Evolutionary conservation across 2,329 filamentous ascomycete species (phyloP).

Genomic region (Ophiostoma tasmaniense): DNA sequence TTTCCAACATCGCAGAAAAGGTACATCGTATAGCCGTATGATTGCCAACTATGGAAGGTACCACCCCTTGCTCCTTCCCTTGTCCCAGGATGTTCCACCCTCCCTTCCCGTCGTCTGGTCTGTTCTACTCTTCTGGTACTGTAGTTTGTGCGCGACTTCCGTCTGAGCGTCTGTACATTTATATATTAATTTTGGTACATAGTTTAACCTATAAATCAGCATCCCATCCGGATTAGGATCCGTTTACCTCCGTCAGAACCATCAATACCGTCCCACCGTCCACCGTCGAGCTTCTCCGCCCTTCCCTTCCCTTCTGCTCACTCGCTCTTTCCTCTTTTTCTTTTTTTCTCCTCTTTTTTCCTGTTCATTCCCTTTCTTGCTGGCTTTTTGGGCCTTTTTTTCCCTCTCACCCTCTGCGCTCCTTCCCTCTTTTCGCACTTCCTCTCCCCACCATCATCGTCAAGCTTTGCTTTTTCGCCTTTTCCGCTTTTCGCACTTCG

Average conservation of each 20-base stretch:
- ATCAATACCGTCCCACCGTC: no score
- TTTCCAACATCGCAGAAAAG: no score
- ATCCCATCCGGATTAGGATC: not conserved
- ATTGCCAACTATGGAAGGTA: not conserved
- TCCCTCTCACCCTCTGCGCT: not conserved
- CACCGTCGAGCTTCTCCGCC: constrained; percentile 11
- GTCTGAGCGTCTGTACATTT: not conserved
- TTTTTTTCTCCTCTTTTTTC: not conserved
- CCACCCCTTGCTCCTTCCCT: not conserved
- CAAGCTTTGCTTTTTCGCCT: constrained; percentile 6
- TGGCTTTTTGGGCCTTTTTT: constrained; percentile 3
- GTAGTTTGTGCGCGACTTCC: not conserved
- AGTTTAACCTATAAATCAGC: no score
- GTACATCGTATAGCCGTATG: not conserved
- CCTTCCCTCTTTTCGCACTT: not conserved
- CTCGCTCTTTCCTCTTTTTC: constrained; percentile 7
- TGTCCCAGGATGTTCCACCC: not conserved
- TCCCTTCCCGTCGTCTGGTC: not conserved
- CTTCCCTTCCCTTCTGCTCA: constrained; percentile 12
- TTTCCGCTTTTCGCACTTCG: not conserved
- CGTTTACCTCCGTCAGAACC: not conserved
- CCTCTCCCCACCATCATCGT: constrained; percentile 5
- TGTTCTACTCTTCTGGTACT: not conserved
- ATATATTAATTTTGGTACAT: not conserved
- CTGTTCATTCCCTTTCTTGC: constrained; percentile 13